Conservation (phyloP, 2,329 filamentous ascomycete species). For the Emydomyces testavorans region DNA sequence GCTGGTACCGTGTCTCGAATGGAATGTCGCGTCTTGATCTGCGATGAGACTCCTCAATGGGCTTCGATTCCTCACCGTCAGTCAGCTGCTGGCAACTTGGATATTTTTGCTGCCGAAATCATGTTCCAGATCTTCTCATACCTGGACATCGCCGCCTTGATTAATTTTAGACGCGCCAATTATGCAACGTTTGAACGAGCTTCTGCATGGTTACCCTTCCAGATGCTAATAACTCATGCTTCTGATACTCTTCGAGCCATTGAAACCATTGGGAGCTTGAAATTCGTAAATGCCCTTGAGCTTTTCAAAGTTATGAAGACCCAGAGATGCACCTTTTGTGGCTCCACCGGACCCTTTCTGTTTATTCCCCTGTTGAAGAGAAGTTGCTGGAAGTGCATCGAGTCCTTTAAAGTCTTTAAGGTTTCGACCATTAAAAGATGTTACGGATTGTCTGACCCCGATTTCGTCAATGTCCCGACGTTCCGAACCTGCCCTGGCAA, state of each 20-base stretch:
- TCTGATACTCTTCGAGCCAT: not conserved
- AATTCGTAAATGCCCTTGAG: not conserved
- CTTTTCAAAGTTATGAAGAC: not conserved
- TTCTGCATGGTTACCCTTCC: not conserved
- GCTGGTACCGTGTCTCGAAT: not conserved
- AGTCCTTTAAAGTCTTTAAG: not conserved
- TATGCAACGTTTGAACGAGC: not conserved
- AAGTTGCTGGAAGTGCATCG: not conserved
- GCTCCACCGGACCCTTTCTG: not conserved
- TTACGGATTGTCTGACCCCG: not conserved
- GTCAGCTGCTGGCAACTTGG: not conserved
- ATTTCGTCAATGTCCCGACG: not conserved
- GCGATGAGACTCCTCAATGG: not conserved
- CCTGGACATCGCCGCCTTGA: not conserved
- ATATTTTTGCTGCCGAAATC: not conserved
- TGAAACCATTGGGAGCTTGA: not conserved
- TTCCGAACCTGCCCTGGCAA: not conserved
- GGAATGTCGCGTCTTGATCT: not conserved
- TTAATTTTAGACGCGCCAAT: not conserved
- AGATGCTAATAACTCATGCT: not conserved
- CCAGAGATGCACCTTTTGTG: not conserved
- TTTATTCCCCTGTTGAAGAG: not conserved
- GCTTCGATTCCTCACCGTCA: not conserved
- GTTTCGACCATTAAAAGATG: not conserved
- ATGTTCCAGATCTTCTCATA: not conserved